Evolutionary conservation across 805 yeast species (phyloP).

Genomic region (Hanseniaspora vineae): DNA sequence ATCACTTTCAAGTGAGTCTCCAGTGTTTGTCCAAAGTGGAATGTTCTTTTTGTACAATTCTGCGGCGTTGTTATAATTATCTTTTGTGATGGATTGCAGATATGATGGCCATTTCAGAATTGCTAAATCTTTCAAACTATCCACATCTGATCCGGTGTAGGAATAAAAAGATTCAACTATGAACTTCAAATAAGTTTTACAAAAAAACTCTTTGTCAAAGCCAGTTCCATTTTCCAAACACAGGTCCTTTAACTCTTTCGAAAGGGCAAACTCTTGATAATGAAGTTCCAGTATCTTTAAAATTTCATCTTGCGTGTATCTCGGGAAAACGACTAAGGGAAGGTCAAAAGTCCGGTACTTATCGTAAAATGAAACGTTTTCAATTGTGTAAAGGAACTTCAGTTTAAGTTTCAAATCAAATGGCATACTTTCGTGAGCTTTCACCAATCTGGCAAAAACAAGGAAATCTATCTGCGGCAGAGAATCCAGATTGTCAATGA

Average conservation of each 20-base stretch:
- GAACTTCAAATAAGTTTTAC: conserved; percentile 16
- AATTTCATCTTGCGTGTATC: conserved; percentile 16
- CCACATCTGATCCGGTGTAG: conserved; percentile 21
- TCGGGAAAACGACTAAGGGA: conserved; percentile 20
- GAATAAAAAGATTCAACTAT: conserved; percentile 20
- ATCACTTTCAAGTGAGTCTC: conserved; percentile 19
- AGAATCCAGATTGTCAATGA: conserved; percentile 21
- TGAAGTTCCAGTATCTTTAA: conserved; percentile 11
- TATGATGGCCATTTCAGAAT: conserved; percentile 21
- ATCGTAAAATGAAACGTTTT: conserved; percentile 13
- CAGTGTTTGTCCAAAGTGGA: conserved; percentile 20
- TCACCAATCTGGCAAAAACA: conserved; percentile 15
- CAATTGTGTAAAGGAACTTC: conserved; percentile 15
- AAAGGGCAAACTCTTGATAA: conserved; percentile 4
- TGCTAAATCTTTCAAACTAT: conserved; percentile 16
- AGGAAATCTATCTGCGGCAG: conserved; percentile 22
- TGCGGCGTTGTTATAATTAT: conserved; percentile 14
- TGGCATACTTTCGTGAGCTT: conserved; percentile 15
- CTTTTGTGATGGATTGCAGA: conserved; percentile 9
- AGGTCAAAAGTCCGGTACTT: conserved; percentile 16
- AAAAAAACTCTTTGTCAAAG: conserved; percentile 8
- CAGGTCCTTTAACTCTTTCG: background rate
- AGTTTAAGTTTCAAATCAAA: conserved; percentile 11
- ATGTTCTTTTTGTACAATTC: conserved; percentile 21
- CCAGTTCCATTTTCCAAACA: conserved; percentile 5